Evolutionary conservation across 169 alveolate genomes (phyloP), one percentile per base, ranked within the genome.

Genomic region (Cryptosporidium sp.): DNA sequence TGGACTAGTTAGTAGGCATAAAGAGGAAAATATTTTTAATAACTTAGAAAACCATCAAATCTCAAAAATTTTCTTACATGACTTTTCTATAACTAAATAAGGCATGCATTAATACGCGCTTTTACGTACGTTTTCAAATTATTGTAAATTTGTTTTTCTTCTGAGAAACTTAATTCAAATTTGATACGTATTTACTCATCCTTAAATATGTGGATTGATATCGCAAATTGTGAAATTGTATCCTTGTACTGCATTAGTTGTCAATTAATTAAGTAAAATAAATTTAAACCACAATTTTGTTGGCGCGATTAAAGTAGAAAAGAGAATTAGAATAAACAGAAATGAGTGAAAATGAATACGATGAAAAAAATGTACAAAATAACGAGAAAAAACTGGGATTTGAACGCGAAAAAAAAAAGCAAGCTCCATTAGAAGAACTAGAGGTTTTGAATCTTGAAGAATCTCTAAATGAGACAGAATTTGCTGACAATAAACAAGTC

Each of bases 71-170:
- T 0, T 23, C 21, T 21, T 21, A 18, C 23, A 16, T 7, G 67
- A 55, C 67, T 23, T 55, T 55, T 55, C 67, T 23, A 55, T 35
- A 65, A 16, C 3, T 1, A 33, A 31, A 65, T 9, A 33, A 33
- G 18, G 50, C 71, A 65, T 65, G 71, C 71, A 65, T 35, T 65
- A 1, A 31, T 31, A 65, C 51, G 71, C 71, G 71, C 71, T 39
- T 37, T 35, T 65, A 65, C 71, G 71, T 65, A 65, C 23, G 50
- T 14, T 35, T 31, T 31, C 12, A 3, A 14, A 65, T 7, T 12
- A 48, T 12, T 48, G 23, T 48, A 65, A 55, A 21, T 55, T 55
- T 21, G 2, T n/a, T 0, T 23, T 55, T n/a, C 10, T 23, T 21
- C 21, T 18, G 8, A 48, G 1, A 2, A 48, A 16, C 16, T 16